Conservation (phyloP, 169 alveolate genomes). For the Pseudocohnilembus persalinus region DNA sequence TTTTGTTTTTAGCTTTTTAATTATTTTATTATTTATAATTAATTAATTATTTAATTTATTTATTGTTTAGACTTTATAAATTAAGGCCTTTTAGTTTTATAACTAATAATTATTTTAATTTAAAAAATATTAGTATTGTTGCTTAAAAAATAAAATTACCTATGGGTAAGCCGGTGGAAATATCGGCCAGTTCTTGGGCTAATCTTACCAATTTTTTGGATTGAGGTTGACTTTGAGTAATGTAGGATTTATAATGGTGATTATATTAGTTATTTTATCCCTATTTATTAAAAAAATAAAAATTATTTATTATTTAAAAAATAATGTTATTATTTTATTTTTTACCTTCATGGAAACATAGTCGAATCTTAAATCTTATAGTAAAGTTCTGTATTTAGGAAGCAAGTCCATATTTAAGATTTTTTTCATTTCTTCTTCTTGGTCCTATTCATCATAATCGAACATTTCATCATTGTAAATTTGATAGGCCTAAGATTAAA, state of each 20-base stretch:
- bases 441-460: constrained; percentile 37
- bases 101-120: too few relatives aligned
- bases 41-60: too few relatives aligned
- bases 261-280: constrained; percentile 17
- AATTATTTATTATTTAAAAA: constrained; percentile 24
- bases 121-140: too few relatives aligned
- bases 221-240: constrained; percentile 55
- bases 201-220: constrained; percentile 72
- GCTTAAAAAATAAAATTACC: too few relatives aligned
- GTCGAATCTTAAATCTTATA: constrained; percentile 69
- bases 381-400: constrained; percentile 55
- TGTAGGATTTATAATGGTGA: constrained; percentile 29
- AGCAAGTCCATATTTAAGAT: constrained; percentile 60
- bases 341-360: constrained; percentile 61
- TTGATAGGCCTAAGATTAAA: constrained; percentile 14
- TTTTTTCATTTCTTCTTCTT: constrained; percentile 50
- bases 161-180: constrained; percentile 74
- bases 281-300: background rate
- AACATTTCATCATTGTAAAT: constrained; percentile 19
- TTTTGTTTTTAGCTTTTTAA: too few relatives aligned
- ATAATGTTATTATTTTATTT: constrained; percentile 17
- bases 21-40: too few relatives aligned
- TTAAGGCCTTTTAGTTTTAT: too few relatives aligned
- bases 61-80: too few relatives aligned
- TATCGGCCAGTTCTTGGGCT: constrained; percentile 87